phyloP scores from a whole-genome alignment of 2,329 filamentous ascomycete species.

The Emericellopsis atlantica region DNA sequence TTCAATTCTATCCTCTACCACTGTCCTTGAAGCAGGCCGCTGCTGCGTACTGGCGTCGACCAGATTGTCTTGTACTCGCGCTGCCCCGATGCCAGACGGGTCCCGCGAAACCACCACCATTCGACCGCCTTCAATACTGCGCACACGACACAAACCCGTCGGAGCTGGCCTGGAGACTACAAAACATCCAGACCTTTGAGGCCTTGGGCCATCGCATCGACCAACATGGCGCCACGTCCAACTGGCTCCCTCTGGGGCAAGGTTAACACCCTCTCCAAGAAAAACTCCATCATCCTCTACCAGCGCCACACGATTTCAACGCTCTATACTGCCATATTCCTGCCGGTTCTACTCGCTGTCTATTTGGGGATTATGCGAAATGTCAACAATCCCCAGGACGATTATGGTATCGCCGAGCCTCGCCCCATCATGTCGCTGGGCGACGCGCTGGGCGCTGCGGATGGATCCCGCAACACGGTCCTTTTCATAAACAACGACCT shows the following conservation, averaged over 20 bases:
- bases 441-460: conserved; percentile 45
- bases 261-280: conserved; percentile 40
- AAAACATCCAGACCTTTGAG: too few relatives aligned
- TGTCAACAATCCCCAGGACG: conserved; percentile 61
- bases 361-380: conserved; percentile 59
- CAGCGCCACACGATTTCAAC: conserved; percentile 37
- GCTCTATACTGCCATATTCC: conserved; percentile 38
- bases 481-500: conserved; percentile 64
- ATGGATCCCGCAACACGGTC: conserved; percentile 46
- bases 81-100: too few relatives aligned
- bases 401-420: conserved; percentile 56
- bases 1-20: too few relatives aligned
- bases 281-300: conserved; percentile 45
- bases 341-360: conserved; percentile 40
- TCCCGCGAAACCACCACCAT: too few relatives aligned
- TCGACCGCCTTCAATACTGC: too few relatives aligned
- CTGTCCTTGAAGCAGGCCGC: too few relatives aligned
- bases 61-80: too few relatives aligned
- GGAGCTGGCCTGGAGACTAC: too few relatives aligned
- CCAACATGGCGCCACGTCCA: conserved; percentile 19
- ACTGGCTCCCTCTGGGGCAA: conserved; percentile 29
- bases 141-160: too few relatives aligned
- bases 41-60: too few relatives aligned
- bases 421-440: conserved; percentile 48
- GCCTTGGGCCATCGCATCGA: too few relatives aligned